Evolutionary conservation across 805 yeast species (phyloP).

Genomic region (Kodamaea kaohsiungensis): DNA sequence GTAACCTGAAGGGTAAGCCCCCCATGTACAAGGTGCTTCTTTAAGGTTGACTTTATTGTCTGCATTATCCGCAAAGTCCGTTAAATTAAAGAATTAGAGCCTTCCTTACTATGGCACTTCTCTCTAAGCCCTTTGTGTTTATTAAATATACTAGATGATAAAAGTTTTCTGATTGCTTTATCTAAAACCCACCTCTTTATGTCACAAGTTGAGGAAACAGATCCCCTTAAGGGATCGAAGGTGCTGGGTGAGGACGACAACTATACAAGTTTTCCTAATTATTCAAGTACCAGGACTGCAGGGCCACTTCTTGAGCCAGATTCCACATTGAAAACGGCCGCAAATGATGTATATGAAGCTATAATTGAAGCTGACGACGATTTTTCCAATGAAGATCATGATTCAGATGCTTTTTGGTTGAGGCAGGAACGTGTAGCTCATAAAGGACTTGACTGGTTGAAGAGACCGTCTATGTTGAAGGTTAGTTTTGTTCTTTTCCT

Average conservation of each 20-base stretch:
- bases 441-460: constrained; percentile 49
- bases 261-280: not conserved
- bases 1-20: no score
- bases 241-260: not conserved
- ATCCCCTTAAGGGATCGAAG: not conserved
- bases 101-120: no score
- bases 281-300: not conserved
- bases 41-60: no score
- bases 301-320: not conserved
- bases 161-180: not conserved
- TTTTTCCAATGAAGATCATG: constrained; percentile 30
- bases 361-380: constrained; percentile 38
- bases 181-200: not conserved
- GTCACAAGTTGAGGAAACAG: not conserved
- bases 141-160: no score
- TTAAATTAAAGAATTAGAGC: no score
- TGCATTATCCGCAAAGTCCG: no score
- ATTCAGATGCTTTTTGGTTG: constrained; percentile 50
- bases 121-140: no score
- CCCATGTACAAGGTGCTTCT: no score
- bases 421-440: constrained; percentile 30
- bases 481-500: constrained; percentile 45
- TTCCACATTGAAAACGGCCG: constrained; percentile 28
- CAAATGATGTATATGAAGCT: constrained; percentile 41
- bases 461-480: constrained; percentile 57